Evolutionary conservation across 2,329 filamentous ascomycete species (phyloP), one percentile per base, ranked within the genome.

Genomic region (Amylocarpus encephaloides): DNA sequence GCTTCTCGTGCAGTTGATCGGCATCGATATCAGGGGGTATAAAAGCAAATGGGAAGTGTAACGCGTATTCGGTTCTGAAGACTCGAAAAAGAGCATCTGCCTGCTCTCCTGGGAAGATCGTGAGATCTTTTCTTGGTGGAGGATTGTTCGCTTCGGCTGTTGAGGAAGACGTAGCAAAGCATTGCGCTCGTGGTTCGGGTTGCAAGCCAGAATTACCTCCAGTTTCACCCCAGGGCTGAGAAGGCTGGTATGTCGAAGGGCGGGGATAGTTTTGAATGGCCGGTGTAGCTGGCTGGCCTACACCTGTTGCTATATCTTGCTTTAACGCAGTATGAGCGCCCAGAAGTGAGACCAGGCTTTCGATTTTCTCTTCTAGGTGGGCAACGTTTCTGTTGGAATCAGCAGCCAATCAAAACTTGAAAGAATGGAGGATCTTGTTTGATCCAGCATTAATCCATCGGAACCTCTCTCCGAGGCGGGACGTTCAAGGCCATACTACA

Each of bases 321-420:
- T 46, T 53, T 16, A 51, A 19, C 7, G 43, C 43, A 6, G 50
- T 51, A 32, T 56, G 52, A 11, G 52, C 50, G 9, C 38, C 50
- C n/a, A 61, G 53, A 5, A 61, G 51, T 6, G 50, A 51, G 9
- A 59, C 59, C 6, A 61, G 52, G 48, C 52, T 58, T 22, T 61
- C 54, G 7, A 61, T 61, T 19, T 47, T 47, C 26, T 40, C 35
- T 19, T 47, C 45, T 6, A 47, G 16, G 12, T 47, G 35, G 22
- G 35, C 36, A 3, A 47, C 26, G 18, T 35, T 46, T 46, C 43
- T 46, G 22, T 26, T 10, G 29, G 26, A 4, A n/a, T 26, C 11
- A 30, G 22, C 11, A 43, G 40, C 40, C 22, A 26, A 26, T 26
- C 22, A 26, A 26, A 7, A n/a, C n/a, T n/a, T n/a, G n/a, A n/a